Evolutionary conservation across 2,329 filamentous ascomycete species (phyloP).

Genomic region (Aspergillus uvarum): DNA sequence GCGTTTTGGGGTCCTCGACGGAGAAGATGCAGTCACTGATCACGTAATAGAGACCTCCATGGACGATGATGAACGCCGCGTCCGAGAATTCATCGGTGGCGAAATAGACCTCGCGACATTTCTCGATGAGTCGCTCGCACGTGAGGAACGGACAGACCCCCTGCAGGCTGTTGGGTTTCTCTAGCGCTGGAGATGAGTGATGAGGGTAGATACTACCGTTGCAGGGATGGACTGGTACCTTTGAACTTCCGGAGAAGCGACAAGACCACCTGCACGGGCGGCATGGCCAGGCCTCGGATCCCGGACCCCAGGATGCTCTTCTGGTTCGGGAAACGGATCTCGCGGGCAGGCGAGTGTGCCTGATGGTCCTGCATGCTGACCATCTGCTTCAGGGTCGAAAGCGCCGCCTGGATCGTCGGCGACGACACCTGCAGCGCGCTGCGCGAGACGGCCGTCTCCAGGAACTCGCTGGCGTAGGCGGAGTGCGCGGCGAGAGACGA

Average conservation of each 20-base stretch:
- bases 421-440: slow-evolving; percentile 36
- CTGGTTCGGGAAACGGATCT: slow-evolving; percentile 30
- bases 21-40: slow-evolving; percentile 34
- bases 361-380: slow-evolving; percentile 39
- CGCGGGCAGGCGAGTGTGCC: slow-evolving; percentile 22
- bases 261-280: slow-evolving; percentile 37
- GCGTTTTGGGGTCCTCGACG: slow-evolving; percentile 19
- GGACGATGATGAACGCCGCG: slow-evolving; percentile 41
- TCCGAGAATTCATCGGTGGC: slow-evolving; percentile 43
- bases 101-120: slow-evolving; percentile 47
- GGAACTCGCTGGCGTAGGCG: slow-evolving; percentile 46
- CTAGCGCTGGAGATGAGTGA: background rate
- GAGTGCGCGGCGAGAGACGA: slow-evolving; percentile 52
- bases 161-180: slow-evolving; percentile 20
- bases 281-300: slow-evolving; percentile 37
- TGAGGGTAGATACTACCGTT: background rate
- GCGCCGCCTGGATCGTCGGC: slow-evolving; percentile 40
- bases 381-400: slow-evolving; percentile 40
- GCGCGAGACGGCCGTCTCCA: slow-evolving; percentile 41
- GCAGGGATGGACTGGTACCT: slow-evolving; percentile 24
- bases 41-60: slow-evolving; percentile 40
- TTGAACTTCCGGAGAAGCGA: slow-evolving; percentile 33
- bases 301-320: slow-evolving; percentile 25
- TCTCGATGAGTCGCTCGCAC: slow-evolving; percentile 34
- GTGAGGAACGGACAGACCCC: slow-evolving; percentile 36